phyloP scores from a whole-genome alignment of 768 basidiomycete species.

The Boletus subcaerulescens region DNA sequence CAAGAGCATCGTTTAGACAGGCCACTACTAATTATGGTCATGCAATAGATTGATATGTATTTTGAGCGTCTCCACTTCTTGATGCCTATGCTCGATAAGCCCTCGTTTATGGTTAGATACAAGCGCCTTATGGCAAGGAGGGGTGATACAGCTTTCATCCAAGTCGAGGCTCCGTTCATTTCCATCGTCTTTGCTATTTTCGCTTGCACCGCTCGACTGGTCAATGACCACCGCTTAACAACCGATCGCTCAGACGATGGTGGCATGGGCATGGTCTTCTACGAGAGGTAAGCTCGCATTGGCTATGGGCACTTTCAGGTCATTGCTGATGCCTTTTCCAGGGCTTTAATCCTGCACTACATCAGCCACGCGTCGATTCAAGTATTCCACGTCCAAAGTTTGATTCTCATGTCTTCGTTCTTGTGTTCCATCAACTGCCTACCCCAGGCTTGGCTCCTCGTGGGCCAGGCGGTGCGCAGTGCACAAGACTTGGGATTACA shows the following conservation, averaged over 20 bases:
- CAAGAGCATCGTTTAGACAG: slow-evolving; percentile 12
- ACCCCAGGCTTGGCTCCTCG: slow-evolving; percentile 90
- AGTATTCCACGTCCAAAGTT: slow-evolving; percentile 85
- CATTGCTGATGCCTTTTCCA: slow-evolving; percentile 28
- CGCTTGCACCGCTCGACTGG: slow-evolving; percentile 79
- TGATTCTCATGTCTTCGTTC: slow-evolving; percentile 86
- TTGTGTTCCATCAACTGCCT: slow-evolving; percentile 91
- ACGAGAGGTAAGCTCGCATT: slow-evolving; percentile 63
- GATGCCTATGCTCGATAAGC: slow-evolving; percentile 85
- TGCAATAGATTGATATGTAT: slow-evolving; percentile 74
- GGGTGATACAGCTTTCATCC: slow-evolving; percentile 48
- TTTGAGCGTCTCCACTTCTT: slow-evolving; percentile 85
- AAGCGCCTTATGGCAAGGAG: slow-evolving; percentile 70
- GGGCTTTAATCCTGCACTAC: slow-evolving; percentile 87
- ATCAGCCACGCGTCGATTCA: slow-evolving; percentile 87
- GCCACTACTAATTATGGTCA: slow-evolving; percentile 22
- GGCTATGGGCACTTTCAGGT: not conserved
- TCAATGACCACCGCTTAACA: slow-evolving; percentile 68
- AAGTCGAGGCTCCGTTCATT: slow-evolving; percentile 70
- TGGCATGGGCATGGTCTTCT: slow-evolving; percentile 87
- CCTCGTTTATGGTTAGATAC: slow-evolving; percentile 74
- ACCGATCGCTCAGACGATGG: slow-evolving; percentile 66
- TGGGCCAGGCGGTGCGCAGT: slow-evolving; percentile 86
- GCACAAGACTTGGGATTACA: slow-evolving; percentile 92
- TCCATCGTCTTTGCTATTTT: slow-evolving; percentile 86